Conservation (phyloP, 331 rosid genomes). For the Stylosanthes scabra region DNA sequence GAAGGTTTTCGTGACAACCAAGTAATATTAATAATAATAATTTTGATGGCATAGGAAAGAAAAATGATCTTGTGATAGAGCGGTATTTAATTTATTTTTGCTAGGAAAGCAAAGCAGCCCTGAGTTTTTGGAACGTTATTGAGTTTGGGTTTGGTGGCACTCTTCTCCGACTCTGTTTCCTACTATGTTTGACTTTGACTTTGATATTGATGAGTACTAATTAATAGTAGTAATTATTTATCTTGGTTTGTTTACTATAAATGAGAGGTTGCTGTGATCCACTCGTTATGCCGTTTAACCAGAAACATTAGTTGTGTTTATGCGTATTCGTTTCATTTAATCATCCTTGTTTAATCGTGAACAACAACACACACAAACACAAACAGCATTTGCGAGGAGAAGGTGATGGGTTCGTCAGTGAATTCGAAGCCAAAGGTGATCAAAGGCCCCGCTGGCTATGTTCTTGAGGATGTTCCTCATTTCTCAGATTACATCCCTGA, state of each 20-base stretch:
- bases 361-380: too few species aligned
- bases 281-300: constrained; percentile 2
- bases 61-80: too few species aligned
- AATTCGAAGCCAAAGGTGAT: constrained; percentile 57
- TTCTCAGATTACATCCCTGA: constrained; percentile 78
- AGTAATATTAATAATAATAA: too few species aligned
- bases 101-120: not conserved
- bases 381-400: not conserved
- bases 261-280: constrained; percentile 25
- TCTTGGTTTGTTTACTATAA: constrained; percentile 35
- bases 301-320: not conserved
- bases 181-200: not conserved
- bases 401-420: constrained; percentile 56
- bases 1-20: too few species aligned
- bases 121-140: not conserved
- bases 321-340: not conserved
- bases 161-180: too few species aligned
- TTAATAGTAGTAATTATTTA: too few species aligned
- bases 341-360: too few species aligned
- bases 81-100: too few species aligned
- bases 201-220: not conserved
- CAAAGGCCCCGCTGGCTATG: constrained; percentile 71
- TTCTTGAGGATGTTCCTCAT: constrained; percentile 95
- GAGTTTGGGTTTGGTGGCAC: not conserved
- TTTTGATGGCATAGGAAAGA: too few species aligned